These are phyloP conservation scores for Kazachstania kunashirensis DNA, from an alignment of 805 yeast genomes.

Conservation along the genomic window DNA sequence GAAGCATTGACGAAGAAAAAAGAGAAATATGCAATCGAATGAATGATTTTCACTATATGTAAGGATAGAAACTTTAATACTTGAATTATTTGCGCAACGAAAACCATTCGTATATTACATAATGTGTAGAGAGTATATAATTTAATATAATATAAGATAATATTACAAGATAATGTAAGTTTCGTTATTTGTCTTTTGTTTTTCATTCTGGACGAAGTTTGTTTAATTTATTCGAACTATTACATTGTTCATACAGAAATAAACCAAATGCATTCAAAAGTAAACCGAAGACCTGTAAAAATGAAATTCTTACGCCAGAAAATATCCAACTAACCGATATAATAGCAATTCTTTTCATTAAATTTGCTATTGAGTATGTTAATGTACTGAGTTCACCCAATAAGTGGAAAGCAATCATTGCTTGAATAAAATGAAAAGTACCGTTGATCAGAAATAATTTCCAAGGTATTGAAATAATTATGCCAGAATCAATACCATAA, in stretches of 20 bases:
- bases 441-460: slow-evolving; percentile 56
- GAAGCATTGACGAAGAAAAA: slow-evolving; percentile 22
- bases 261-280: slow-evolving; percentile 45
- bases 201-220: slow-evolving; percentile 9
- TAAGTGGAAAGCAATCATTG: slow-evolving; percentile 70
- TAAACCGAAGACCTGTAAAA: slow-evolving; percentile 42
- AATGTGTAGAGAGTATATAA: background rate
- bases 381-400: slow-evolving; percentile 76
- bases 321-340: slow-evolving; percentile 67
- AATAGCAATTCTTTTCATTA: slow-evolving; percentile 81
- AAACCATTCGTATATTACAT: too few relatives aligned
- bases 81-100: background rate
- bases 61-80: slow-evolving; percentile 1
- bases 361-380: slow-evolving; percentile 75
- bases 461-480: slow-evolving; percentile 33
- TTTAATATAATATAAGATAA: too few relatives aligned
- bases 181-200: too few relatives aligned
- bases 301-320: slow-evolving; percentile 41
- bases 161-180: too few relatives aligned
- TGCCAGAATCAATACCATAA: slow-evolving; percentile 14
- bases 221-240: slow-evolving; percentile 8
- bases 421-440: slow-evolving; percentile 67
- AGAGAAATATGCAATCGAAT: slow-evolving; percentile 15
- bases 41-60: too few relatives aligned
- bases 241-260: slow-evolving; percentile 49